Evolutionary conservation across 352 stramenopile genomes (phyloP).

Genomic region (Globisporangium ultimum): DNA sequence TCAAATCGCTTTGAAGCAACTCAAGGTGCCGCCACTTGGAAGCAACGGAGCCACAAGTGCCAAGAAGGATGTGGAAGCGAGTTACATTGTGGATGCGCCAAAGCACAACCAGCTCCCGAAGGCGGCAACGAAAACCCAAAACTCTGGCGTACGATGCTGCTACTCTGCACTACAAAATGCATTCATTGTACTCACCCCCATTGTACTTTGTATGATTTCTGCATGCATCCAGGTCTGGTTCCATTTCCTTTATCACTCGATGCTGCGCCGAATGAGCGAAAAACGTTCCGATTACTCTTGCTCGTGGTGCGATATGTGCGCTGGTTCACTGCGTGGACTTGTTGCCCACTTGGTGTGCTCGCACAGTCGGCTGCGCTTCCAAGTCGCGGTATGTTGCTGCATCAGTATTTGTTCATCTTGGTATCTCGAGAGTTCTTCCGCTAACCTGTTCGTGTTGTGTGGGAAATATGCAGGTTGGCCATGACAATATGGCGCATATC

Average conservation of each 20-base stretch:
- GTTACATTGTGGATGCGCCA: constrained; percentile 15
- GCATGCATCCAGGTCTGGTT: constrained; percentile 60
- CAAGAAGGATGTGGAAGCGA: constrained; percentile 7
- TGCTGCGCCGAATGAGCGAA: constrained; percentile 77
- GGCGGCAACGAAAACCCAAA: constrained; percentile 8
- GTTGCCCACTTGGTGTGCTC: constrained; percentile 75
- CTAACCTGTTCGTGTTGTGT: background rate
- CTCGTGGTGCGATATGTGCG: constrained; percentile 82
- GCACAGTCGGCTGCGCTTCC: constrained; percentile 77
- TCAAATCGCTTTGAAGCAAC: constrained; percentile 13
- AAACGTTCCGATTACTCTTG: constrained; percentile 81
- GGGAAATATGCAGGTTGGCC: constrained; percentile 37
- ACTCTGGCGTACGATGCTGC: constrained; percentile 8
- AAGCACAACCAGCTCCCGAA: constrained; percentile 14
- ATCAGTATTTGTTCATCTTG: background rate
- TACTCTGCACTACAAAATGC: background rate
- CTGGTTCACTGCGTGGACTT: constrained; percentile 64
- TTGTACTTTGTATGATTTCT: background rate
- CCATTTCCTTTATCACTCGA: constrained; percentile 80
- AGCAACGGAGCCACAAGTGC: background rate
- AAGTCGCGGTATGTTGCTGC: constrained; percentile 45
- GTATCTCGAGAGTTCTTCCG: too few relatives aligned
- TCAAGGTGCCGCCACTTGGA: constrained; percentile 12
- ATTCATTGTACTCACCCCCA: background rate
- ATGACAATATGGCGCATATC: constrained; percentile 81